Percentiles rank a stretch among this genome's conserved stretches.
phyloP scores from a whole-genome alignment of 1,284 basidiomycete genomes.

The Irpex sp. region DNA sequence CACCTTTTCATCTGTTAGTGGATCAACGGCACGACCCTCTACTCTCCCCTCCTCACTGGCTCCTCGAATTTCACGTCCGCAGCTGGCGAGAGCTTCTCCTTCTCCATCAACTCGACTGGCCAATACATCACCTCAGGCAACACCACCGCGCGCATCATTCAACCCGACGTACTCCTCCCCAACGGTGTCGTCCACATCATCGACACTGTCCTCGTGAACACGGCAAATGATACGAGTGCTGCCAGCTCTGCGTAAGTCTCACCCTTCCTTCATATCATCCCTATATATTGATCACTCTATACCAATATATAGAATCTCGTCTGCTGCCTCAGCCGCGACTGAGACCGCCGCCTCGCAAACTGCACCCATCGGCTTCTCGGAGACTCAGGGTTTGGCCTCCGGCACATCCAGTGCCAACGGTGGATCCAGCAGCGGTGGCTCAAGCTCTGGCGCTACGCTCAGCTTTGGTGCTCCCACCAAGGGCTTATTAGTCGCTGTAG shows the following conservation, averaged over 20 bases:
- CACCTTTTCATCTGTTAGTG: conserved; percentile 34
- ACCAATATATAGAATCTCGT: conserved; percentile 13
- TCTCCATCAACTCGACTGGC: conserved; percentile 58
- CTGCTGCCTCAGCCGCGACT: conserved; percentile 22
- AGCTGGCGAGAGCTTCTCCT: conserved; percentile 53
- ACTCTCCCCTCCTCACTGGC: conserved; percentile 49
- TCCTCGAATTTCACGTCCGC: conserved; percentile 47
- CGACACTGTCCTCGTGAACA: conserved; percentile 59
- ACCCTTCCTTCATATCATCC: background rate
- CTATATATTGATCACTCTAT: background rate
- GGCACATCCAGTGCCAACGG: background rate
- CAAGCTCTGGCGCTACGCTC: background rate
- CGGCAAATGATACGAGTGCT: conserved; percentile 41
- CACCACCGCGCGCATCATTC: conserved; percentile 54
- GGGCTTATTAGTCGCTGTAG: conserved; percentile 1
- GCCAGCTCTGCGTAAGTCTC: conserved; percentile 53
- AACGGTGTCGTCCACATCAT: conserved; percentile 79
- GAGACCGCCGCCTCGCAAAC: conserved; percentile 16
- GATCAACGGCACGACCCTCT: conserved; percentile 67
- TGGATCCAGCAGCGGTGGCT: background rate
- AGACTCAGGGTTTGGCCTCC: conserved; percentile 9
- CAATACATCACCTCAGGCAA: conserved; percentile 55
- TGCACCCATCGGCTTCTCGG: conserved; percentile 19
- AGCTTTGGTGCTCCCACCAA: background rate
- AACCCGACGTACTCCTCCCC: conserved; percentile 58